These are phyloP conservation scores for Stemphylium vesicarium DNA, from an alignment of 2,329 filamentous ascomycete species.

Conservation along the genomic window DNA sequence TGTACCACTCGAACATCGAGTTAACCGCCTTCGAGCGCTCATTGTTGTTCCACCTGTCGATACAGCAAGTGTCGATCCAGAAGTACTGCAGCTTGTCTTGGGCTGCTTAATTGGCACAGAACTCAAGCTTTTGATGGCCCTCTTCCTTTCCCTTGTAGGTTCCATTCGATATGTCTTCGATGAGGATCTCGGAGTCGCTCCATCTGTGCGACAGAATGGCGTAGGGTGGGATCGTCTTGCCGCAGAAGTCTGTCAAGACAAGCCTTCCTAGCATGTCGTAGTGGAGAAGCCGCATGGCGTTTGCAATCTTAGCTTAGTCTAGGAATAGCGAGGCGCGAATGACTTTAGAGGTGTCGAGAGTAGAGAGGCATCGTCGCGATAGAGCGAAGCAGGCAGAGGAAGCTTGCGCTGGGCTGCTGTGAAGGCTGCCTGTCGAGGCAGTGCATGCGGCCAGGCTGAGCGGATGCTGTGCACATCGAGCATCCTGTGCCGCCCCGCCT, in stretches of 20 bases:
- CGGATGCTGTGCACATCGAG: no score
- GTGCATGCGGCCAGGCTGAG: no score
- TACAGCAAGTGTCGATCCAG: constrained; percentile 33
- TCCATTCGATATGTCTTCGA: constrained; percentile 27
- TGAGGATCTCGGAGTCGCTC: constrained; percentile 36
- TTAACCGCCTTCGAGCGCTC: background rate
- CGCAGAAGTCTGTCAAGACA: constrained; percentile 20
- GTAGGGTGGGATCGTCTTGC: constrained; percentile 28
- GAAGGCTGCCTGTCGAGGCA: no score
- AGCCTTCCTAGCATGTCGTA: constrained; percentile 12
- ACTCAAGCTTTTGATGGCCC: constrained; percentile 24
- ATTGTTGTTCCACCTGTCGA: constrained; percentile 19
- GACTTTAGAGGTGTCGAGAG: no score
- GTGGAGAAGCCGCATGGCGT: background rate
- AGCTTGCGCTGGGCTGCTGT: no score
- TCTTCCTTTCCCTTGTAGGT: constrained; percentile 18
- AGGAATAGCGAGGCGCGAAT: no score
- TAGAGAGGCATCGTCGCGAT: no score
- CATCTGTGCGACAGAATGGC: constrained; percentile 48
- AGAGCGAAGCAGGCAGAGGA: no score
- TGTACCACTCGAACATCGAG: no score
- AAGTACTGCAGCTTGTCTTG: constrained; percentile 28
- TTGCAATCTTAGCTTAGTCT: background rate
- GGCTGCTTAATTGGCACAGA: constrained; percentile 27
- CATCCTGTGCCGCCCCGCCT: no score